Percentiles rank a stretch among this genome's conserved stretches.
Conservation (phyloP, 2,329 filamentous ascomycete genomes). For the Pseudomassariella vexata region DNA sequence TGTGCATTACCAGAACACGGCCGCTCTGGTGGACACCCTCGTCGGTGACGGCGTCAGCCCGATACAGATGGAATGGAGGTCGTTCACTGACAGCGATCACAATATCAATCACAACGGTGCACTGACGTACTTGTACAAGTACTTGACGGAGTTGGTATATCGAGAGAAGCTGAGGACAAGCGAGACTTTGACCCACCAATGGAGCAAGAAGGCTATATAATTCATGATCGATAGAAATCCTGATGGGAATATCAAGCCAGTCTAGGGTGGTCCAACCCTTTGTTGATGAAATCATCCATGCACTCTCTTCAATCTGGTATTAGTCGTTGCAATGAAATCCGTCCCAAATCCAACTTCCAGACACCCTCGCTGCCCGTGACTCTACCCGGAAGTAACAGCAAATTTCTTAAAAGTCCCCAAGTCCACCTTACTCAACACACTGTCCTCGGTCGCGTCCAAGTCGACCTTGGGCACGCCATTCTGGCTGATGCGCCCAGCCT, state of each 20-base stretch:
- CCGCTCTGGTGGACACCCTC: slow-evolving; percentile 55
- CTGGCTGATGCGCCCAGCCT: slow-evolving; percentile 28
- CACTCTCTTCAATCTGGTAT: too few species aligned
- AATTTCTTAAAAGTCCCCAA: slow-evolving; percentile 44
- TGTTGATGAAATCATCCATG: too few species aligned
- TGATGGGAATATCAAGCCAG: too few species aligned
- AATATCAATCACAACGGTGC: slow-evolving; percentile 53
- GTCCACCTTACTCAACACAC: slow-evolving; percentile 39
- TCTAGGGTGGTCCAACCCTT: too few species aligned
- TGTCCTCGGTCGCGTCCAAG: slow-evolving; percentile 45
- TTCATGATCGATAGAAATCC: too few species aligned
- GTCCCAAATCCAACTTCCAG: too few species aligned
- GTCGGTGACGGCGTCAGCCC: slow-evolving; percentile 54
- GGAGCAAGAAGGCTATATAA: too few species aligned
- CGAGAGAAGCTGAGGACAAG: slow-evolving; percentile 44
- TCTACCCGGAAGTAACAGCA: too few species aligned
- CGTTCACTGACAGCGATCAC: slow-evolving; percentile 63
- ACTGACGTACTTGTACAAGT: slow-evolving; percentile 53
- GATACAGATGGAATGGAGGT: slow-evolving; percentile 56
- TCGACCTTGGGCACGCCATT: slow-evolving; percentile 33
- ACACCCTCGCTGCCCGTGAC: too few species aligned
- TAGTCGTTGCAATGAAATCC: too few species aligned
- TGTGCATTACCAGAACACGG: slow-evolving; percentile 64
- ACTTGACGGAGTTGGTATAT: slow-evolving; percentile 54
- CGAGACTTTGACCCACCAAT: slow-evolving; percentile 18